Base-by-base conservation (phyloP, 2,329 filamentous ascomycete genomes). In the Alternaria brassicae region DNA sequence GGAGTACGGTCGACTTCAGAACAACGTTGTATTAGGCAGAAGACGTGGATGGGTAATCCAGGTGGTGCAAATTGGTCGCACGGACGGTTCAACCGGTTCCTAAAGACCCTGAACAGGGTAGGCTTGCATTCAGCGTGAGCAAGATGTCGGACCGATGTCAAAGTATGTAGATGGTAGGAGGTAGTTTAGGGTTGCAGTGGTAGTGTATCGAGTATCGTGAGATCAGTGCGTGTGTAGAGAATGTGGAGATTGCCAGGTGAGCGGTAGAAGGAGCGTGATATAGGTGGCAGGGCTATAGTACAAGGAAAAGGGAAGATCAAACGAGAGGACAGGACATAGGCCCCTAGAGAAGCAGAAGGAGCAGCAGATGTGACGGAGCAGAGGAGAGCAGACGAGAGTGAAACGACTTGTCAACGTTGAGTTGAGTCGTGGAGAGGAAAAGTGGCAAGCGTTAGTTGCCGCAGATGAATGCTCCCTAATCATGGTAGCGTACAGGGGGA, bases 291-390 rank as follows among this genome's bases (percentile, higher is more conserved):
- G 63, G 67, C 58, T 71, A 68, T 66, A 68, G 40, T 51, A 62
- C 61, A 58, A 63, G 60, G 32, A 65, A 67, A 74, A 67, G 72
- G 65, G 47, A 58, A 66, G 63, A 66, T 75, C 72, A 77, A 78
- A 77, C 72, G 74, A 78, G 63, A 63, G 74, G 63, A 75, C 65
- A 69, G 72, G 71, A 72, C 72, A 61, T 63, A 41, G 50, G 71
- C 68, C 68, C 71, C 63, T 65, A 48, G 61, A 56, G 54, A 60
- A 59, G 61, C 61, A 63, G 57, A 61, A 27, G 41, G 40, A 48
- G 60, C 59, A 65, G 70, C 67, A 72, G 64, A 65, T 70, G 67
- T 69, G 70, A 51, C 57, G 53, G 62, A 62, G 66, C 51, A 68
- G 58, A 57, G 59, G 59, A 62, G 50, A 54, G 63, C 65, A 61